Percentiles rank a stretch among this genome's conserved stretches.
phyloP scores from a whole-genome alignment of 2,329 filamentous ascomycete species.

The Epichloe brachyelytri region DNA sequence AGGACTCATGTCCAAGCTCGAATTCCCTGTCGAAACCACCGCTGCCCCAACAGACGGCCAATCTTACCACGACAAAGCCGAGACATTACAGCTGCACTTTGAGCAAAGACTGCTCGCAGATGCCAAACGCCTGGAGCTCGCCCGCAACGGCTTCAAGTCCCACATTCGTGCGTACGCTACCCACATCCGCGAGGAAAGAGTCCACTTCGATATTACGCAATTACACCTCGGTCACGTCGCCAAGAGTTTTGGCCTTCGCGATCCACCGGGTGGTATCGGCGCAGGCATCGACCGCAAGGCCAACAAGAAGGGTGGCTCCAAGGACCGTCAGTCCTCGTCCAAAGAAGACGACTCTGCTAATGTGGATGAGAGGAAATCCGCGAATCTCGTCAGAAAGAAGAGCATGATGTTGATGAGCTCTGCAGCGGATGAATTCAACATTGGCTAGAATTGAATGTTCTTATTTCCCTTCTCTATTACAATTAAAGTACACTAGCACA shows the following conservation, averaged over 20 bases:
- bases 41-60: conserved; percentile 27
- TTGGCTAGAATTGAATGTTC: conserved; percentile 32
- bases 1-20: conserved; percentile 47
- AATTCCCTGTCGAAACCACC: conserved; percentile 59
- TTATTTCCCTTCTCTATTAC: neutral
- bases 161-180: conserved; percentile 93
- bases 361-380: conserved; percentile 19
- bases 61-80: conserved; percentile 37
- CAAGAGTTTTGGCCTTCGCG: conserved; percentile 83
- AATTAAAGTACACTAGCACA: neutral
- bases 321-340: conserved; percentile 10
- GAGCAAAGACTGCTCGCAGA: conserved; percentile 48
- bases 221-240: conserved; percentile 86
- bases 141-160: conserved; percentile 75
- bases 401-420: conserved; percentile 54
- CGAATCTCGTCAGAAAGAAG: conserved; percentile 42
- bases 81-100: conserved; percentile 45
- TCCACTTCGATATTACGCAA: conserved; percentile 82
- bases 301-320: conserved; percentile 20
- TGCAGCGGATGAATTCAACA: conserved; percentile 53
- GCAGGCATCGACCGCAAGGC: conserved; percentile 37
- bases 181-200: conserved; percentile 72
- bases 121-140: conserved; percentile 61
- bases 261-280: conserved; percentile 75
- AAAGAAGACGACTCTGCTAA: conserved; percentile 7